A percentile compares a stretch with the other conserved stretches of the same genome.
phyloP scores from a whole-genome alignment of 495 filamentous ascomycete species.

The Trichoderma asperelloides region DNA sequence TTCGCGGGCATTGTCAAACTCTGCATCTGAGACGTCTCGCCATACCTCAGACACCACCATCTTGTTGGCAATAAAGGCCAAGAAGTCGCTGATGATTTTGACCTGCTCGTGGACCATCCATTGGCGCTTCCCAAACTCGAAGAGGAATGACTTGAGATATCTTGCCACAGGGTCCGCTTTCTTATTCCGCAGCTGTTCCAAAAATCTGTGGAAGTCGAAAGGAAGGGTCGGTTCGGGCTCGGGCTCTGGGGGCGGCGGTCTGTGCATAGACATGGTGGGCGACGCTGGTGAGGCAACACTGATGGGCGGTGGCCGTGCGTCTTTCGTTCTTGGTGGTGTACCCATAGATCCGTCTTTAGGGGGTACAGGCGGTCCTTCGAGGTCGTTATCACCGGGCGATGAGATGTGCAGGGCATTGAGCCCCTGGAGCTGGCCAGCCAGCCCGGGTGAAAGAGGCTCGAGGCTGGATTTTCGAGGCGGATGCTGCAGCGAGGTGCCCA shows the following conservation, averaged over 20 bases:
- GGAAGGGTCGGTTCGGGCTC: slow-evolving; percentile 83
- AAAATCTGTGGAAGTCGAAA: slow-evolving; percentile 96
- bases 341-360: slow-evolving; percentile 36
- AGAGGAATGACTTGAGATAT: slow-evolving; percentile 87
- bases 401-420: slow-evolving; percentile 37
- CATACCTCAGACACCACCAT: slow-evolving; percentile 99
- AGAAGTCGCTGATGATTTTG: slow-evolving; percentile 94
- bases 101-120: slow-evolving; percentile 99
- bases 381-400: slow-evolving; percentile 31
- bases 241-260: slow-evolving; percentile 70
- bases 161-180: slow-evolving; percentile 94
- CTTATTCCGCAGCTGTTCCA: slow-evolving; percentile 89
- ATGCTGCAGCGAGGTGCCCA: slow-evolving; percentile 53
- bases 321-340: slow-evolving; percentile 22
- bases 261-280: slow-evolving; percentile 46
- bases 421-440: slow-evolving; percentile 36
- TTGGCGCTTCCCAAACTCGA: slow-evolving; percentile 93
- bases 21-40: slow-evolving; percentile 88
- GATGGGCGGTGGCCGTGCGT: slow-evolving; percentile 22
- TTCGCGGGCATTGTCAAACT: slow-evolving; percentile 97
- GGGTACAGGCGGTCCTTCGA: slow-evolving; percentile 39
- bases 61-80: slow-evolving; percentile 96
- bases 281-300: slow-evolving; percentile 36
- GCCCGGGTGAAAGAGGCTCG: slow-evolving; percentile 50
- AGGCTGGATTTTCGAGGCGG: slow-evolving; percentile 80